These are phyloP conservation scores for Candida labiduridarum DNA, from an alignment of 1,139 yeast genomes.

Conservation along the genomic window DNA sequence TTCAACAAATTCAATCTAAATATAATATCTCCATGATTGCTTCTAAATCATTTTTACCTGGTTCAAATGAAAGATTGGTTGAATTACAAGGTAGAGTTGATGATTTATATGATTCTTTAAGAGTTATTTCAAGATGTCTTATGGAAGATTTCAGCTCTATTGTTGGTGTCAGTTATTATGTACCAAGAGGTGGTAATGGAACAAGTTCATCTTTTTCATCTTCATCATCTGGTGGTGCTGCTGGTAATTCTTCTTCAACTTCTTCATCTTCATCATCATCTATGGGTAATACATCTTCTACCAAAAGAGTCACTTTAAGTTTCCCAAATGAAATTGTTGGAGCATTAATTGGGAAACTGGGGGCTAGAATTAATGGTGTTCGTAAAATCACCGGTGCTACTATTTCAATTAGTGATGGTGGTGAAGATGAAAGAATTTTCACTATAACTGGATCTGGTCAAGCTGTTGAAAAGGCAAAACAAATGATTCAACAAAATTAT, in stretches of 20 bases:
- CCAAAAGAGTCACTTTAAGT: constrained; percentile 33
- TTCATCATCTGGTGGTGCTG: constrained; percentile 2
- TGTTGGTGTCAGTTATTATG: constrained; percentile 65
- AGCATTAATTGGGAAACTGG: constrained; percentile 86
- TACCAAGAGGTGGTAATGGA: constrained; percentile 47
- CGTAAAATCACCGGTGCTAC: constrained; percentile 80
- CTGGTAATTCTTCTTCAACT: constrained; percentile 6
- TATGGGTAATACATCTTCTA: background rate
- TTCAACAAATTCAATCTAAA: constrained; percentile 75
- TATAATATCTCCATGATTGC: constrained; percentile 83
- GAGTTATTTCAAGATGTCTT: constrained; percentile 70
- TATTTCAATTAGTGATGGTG: constrained; percentile 75
- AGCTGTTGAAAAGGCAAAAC: constrained; percentile 71
- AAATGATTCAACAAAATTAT: constrained; percentile 69
- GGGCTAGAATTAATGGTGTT: constrained; percentile 84
- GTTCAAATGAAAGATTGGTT: constrained; percentile 84
- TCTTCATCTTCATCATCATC: constrained; percentile 6
- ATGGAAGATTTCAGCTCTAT: constrained; percentile 72
- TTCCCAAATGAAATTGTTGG: constrained; percentile 89
- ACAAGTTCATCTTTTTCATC: constrained; percentile 11
- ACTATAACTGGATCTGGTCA: constrained; percentile 69
- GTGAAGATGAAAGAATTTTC: constrained; percentile 66
- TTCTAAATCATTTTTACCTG: constrained; percentile 80
- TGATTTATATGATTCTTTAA: constrained; percentile 58
- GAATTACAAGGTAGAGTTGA: constrained; percentile 84